Evolutionary conservation across 768 basidiomycete species (phyloP).

Genomic region (Calocybe cyanea): DNA sequence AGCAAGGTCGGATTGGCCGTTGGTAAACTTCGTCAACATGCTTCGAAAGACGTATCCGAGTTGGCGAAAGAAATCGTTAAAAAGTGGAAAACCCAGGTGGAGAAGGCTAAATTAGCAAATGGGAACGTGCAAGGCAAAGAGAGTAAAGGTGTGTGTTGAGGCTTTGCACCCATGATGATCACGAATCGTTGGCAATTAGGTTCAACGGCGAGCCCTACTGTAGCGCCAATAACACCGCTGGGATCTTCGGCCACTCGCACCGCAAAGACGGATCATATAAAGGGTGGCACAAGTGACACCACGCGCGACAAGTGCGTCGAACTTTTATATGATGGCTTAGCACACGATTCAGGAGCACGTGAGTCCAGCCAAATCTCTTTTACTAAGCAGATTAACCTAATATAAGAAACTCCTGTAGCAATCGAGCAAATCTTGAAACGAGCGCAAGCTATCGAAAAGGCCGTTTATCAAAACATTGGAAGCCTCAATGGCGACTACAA

Average conservation of each 20-base stretch:
- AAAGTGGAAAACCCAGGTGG: conserved; percentile 89
- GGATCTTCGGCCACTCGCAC: conserved; percentile 40
- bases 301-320: conserved; percentile 86
- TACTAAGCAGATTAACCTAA: background rate
- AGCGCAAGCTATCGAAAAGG: conserved; percentile 69
- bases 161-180: conserved; percentile 9
- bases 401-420: conserved; percentile 41
- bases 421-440: conserved; percentile 63
- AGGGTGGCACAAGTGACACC: conserved; percentile 56
- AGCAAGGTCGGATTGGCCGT: conserved; percentile 92
- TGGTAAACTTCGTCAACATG: conserved; percentile 79
- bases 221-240: conserved; percentile 37
- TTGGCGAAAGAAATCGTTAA: conserved; percentile 88
- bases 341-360: conserved; percentile 85
- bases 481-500: conserved; percentile 55
- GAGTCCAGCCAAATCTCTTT: conserved; percentile 30
- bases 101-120: conserved; percentile 49
- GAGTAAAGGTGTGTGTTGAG: conserved; percentile 29
- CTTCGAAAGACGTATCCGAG: conserved; percentile 69
- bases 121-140: conserved; percentile 20
- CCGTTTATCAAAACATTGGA: conserved; percentile 47
- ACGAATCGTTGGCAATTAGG: conserved; percentile 12
- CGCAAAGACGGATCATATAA: conserved; percentile 69
- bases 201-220: conserved; percentile 27
- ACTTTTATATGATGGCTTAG: conserved; percentile 89